Evolutionary conservation across 192 early-diverging fungal species (phyloP).

Genomic region (Coemansia sp.): DNA sequence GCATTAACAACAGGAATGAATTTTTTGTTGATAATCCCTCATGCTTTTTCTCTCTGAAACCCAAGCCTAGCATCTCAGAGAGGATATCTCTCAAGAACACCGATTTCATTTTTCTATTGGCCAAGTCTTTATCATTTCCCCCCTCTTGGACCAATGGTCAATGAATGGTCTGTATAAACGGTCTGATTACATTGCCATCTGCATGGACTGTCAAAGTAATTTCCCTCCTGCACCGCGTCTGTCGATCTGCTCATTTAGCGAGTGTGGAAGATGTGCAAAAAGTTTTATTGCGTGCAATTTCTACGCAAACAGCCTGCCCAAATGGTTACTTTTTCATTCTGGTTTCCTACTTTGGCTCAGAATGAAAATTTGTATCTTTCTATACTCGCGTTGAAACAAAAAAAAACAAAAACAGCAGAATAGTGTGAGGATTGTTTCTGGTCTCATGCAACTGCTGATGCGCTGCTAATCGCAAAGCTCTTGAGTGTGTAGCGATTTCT

Average conservation of each 20-base stretch:
- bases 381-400: background rate
- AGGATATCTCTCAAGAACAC: background rate
- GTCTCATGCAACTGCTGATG: background rate
- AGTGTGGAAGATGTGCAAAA: background rate
- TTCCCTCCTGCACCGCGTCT: background rate
- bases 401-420: too few species aligned
- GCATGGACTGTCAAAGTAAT: background rate
- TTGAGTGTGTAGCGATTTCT: background rate
- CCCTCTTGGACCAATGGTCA: too few species aligned
- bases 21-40: background rate
- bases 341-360: background rate
- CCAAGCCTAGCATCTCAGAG: background rate
- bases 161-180: background rate
- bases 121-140: background rate
- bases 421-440: background rate
- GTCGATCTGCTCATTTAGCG: slow-evolving; percentile 5
- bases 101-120: background rate
- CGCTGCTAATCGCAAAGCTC: background rate
- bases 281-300: background rate
- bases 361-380: background rate
- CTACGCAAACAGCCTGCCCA: background rate
- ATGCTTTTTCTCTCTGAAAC: too few species aligned
- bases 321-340: too few species aligned
- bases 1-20: background rate
- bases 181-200: slow-evolving; percentile 3